These are phyloP conservation scores for Infundibulicybe gibba DNA, from an alignment of 768 basidiomycete genomes.

Conservation along the genomic window DNA sequence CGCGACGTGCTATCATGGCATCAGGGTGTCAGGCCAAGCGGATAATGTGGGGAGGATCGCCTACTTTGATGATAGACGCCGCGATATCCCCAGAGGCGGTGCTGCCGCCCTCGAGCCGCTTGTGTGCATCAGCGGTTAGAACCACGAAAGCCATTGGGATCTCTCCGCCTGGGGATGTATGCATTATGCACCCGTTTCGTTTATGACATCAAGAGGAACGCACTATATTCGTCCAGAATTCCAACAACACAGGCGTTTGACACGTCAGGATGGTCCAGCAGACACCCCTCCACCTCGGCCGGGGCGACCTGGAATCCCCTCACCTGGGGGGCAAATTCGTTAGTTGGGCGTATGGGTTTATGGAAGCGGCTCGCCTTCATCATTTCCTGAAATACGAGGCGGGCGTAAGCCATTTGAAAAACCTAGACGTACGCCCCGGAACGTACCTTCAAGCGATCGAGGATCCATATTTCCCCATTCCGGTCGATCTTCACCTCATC, in stretches of 20 bases:
- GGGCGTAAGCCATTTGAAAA: background rate
- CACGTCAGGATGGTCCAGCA: conserved; percentile 57
- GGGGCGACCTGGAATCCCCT: conserved; percentile 74
- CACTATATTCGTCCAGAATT: conserved; percentile 61
- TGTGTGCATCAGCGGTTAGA: conserved; percentile 35
- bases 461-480: conserved; percentile 54
- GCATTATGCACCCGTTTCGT: background rate
- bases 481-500: conserved; percentile 56
- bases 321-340: conserved; percentile 45
- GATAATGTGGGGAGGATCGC: background rate
- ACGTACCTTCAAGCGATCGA: conserved; percentile 60
- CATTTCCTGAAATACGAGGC: conserved; percentile 29
- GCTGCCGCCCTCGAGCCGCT: conserved; percentile 25
- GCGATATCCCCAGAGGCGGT: conserved; percentile 31
- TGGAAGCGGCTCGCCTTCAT: conserved; percentile 29
- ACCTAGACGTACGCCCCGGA: background rate
- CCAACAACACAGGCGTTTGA: conserved; percentile 63
- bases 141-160: conserved; percentile 69
- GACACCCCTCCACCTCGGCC: conserved; percentile 68
- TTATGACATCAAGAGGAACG: conserved; percentile 8
- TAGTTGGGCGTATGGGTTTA: conserved; percentile 16
- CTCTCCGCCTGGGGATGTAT: conserved; percentile 46
- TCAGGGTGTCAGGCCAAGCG: too few relatives aligned
- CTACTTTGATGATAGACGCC: conserved; percentile 44
- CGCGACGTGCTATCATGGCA: conserved; percentile 42